phyloP scores from a whole-genome alignment of 1,139 yeast genomes.

The Magnusiomyces clavatus region DNA sequence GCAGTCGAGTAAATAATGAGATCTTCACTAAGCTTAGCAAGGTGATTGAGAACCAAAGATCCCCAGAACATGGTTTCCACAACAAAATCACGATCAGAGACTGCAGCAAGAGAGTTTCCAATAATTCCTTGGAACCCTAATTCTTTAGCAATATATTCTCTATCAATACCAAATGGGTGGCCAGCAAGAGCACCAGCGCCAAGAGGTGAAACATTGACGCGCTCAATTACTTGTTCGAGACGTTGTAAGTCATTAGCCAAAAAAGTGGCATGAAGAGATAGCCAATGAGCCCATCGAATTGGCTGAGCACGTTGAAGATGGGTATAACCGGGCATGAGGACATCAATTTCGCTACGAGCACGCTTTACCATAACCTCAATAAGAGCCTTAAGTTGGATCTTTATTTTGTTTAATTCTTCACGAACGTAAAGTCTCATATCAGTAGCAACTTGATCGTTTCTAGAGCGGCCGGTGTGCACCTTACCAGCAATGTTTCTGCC shows the following conservation, averaged over 20 bases:
- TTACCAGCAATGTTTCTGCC: conserved; percentile 93
- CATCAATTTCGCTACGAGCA: conserved; percentile 79
- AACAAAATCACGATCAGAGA: conserved; percentile 94
- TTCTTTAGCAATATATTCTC: conserved; percentile 75
- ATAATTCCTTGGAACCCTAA: conserved; percentile 78
- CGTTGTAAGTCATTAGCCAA: conserved; percentile 85
- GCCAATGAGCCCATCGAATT: conserved; percentile 98
- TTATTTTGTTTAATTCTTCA: conserved; percentile 56
- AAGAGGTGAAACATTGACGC: conserved; percentile 83
- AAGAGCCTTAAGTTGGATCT: conserved; percentile 51
- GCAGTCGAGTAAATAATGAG: conserved; percentile 93
- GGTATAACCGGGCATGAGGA: conserved; percentile 97
- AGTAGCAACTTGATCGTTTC: conserved; percentile 98
- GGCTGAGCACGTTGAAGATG: conserved; percentile 99
- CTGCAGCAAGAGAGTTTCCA: conserved; percentile 93
- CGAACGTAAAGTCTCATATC: conserved; percentile 94
- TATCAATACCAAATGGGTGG: conserved; percentile 95
- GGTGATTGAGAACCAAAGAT: conserved; percentile 89
- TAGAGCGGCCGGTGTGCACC: conserved; percentile 96
- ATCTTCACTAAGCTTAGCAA: conserved; percentile 91
- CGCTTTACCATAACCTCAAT: conserved; percentile 62
- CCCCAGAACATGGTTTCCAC: conserved; percentile 97
- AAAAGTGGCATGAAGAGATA: conserved; percentile 89
- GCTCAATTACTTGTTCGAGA: conserved; percentile 65
- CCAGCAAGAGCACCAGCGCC: conserved; percentile 99